Percentiles rank a stretch among this genome's conserved stretches.
phyloP scores from a whole-genome alignment of 2,329 filamentous ascomycete genomes.

The Cercospora sesami region DNA sequence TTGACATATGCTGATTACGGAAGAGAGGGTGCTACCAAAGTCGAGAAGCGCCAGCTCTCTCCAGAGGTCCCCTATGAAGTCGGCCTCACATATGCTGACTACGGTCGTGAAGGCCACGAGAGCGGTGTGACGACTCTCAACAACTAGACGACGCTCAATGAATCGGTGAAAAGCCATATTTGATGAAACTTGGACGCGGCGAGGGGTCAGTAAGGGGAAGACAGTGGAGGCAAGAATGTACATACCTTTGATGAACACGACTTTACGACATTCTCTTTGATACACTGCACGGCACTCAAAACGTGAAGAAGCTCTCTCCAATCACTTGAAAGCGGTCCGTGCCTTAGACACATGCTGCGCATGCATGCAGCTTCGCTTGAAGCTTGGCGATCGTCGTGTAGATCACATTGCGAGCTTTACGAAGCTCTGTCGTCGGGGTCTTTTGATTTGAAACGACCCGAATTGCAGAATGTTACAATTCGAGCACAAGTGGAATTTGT shows the following conservation, averaged over 20 bases:
- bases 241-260: neutral
- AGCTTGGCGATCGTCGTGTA: neutral
- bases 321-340: neutral
- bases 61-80: neutral
- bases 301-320: neutral
- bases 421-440: neutral
- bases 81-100: neutral
- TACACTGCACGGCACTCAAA: neutral
- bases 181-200: too few species aligned
- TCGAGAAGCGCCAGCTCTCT: neutral
- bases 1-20: neutral
- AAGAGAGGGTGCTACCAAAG: neutral
- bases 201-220: too few species aligned
- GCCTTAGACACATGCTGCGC: neutral
- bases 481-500: neutral
- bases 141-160: neutral
- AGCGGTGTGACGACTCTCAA: neutral
- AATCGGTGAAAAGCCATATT: neutral
- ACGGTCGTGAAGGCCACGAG: neutral
- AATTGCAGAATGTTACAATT: neutral
- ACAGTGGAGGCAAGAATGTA: neutral
- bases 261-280: neutral
- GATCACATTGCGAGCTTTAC: neutral
- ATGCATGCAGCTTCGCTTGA: neutral
- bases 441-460: neutral